Conservation (phyloP, 768 basidiomycete species). For the Suillus occidentalis region DNA sequence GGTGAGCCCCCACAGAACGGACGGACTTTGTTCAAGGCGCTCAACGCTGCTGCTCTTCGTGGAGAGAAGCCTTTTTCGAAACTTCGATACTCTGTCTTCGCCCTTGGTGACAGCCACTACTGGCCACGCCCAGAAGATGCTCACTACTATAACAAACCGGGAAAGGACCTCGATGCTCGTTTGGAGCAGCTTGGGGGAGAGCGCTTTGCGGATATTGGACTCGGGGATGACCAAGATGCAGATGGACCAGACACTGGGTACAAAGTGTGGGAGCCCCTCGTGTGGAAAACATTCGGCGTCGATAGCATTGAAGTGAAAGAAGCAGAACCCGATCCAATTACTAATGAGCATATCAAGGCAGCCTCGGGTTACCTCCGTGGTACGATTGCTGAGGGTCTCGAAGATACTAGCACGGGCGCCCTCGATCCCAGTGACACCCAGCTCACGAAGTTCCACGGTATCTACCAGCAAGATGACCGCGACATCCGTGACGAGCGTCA, state of each 20-base stretch:
- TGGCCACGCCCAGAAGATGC: constrained; percentile 97
- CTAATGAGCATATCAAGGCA: constrained; percentile 99
- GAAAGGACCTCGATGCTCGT: constrained; percentile 83
- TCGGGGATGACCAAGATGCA: constrained; percentile 97
- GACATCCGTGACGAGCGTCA: constrained; percentile 97
- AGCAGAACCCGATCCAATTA: constrained; percentile 94
- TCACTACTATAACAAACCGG: constrained; percentile 98
- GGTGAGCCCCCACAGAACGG: constrained; percentile 98
- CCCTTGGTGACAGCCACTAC: constrained; percentile 97
- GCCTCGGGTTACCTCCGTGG: constrained; percentile 92
- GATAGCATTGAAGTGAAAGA: constrained; percentile 86
- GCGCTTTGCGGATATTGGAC: constrained; percentile 71
- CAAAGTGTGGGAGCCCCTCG: constrained; percentile 87
- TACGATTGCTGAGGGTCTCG: constrained; percentile 90
- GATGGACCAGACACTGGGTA: constrained; percentile 97
- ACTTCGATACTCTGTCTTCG: constrained; percentile 83
- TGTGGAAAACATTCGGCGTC: constrained; percentile 96
- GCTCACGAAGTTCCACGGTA: constrained; percentile 97
- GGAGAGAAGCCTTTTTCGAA: constrained; percentile 58
- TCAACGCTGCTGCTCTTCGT: constrained; percentile 59
- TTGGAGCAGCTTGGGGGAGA: constrained; percentile 79
- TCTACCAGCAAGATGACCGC: constrained; percentile 96
- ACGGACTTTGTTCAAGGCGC: constrained; percentile 81
- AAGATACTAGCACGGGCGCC: constrained; percentile 85
- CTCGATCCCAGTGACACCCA: constrained; percentile 89